phyloP scores from a whole-genome alignment of 2,329 filamentous ascomycete genomes.

The Sordariomycetes sp. region DNA sequence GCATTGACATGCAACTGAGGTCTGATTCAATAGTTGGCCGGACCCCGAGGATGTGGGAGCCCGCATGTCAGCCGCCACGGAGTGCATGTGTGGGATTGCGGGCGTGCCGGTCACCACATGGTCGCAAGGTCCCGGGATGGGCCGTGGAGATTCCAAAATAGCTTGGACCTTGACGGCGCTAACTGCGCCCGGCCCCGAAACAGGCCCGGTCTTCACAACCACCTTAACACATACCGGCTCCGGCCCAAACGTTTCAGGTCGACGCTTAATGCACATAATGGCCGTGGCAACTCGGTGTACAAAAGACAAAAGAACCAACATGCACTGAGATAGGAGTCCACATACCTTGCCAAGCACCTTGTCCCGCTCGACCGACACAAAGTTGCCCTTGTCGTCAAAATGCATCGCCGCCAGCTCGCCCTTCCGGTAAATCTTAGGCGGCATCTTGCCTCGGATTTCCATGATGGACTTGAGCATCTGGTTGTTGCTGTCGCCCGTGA shows the following conservation, averaged over 20 bases:
- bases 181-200: neutral
- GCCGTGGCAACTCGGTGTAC: neutral
- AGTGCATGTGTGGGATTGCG: neutral
- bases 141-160: slow-evolving; percentile 2
- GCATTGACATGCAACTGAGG: neutral
- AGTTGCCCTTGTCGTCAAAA: slow-evolving; percentile 77
- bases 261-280: neutral
- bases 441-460: slow-evolving; percentile 88
- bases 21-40: neutral
- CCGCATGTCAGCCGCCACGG: neutral
- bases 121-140: neutral
- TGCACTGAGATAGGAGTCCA: slow-evolving; percentile 11
- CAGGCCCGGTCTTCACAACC: neutral
- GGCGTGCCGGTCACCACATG: neutral
- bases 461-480: slow-evolving; percentile 96
- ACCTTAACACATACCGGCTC: neutral
- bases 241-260: neutral
- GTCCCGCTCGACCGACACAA: slow-evolving; percentile 74
- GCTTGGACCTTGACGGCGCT: neutral
- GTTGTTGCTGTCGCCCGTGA: slow-evolving; percentile 91
- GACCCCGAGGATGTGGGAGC: neutral
- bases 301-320: slow-evolving; percentile 8
- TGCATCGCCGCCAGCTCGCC: slow-evolving; percentile 64
- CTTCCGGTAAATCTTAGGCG: slow-evolving; percentile 74
- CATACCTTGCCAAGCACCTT: slow-evolving; percentile 71